Evolutionary conservation across 2,329 filamentous ascomycete species (phyloP), one percentile per base, ranked within the genome.

Genomic region (Paraconiothyrium brasiliense): DNA sequence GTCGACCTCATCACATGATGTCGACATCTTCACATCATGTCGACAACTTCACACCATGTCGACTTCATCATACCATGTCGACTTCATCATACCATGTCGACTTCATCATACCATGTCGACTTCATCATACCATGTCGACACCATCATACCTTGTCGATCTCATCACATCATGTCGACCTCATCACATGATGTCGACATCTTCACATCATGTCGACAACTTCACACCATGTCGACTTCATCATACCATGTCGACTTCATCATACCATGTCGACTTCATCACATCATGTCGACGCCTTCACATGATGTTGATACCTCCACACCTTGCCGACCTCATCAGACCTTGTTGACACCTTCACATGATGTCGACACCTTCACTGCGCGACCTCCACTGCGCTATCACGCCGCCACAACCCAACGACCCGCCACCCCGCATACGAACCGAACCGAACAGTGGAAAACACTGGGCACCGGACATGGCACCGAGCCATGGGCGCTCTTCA

Each of bases 381-480:
- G 20, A 20, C 20, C 20, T 20, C 20, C 1, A 20, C 20, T 20
- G 20, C 20, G 20, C 20, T 20, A 20, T 20, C 20, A 20, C 47
- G 27, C 32, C 22, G 32, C 47, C 24, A 43, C 47, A 35, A 2
- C 20, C 37, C 35, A 20, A 20, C 20, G 20, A 20, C 20, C 37
- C 27, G 34, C 47, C 22, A 4, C 20, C 37, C 35, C 16, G 39
- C 9, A 41, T 5, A 37, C 39, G 39, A 41, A n/a, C 39, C 16
- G 39, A 41, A 41, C 16, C 39, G 39, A 58, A 48, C 54, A 57
- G 56, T 58, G 56, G 34, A 24, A 58, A 58, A 58, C 58, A 60
- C 58, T 59, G 58, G 58, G 58, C 54, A 60, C 58, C 58, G 58
- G 58, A 60, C 58, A 60, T 54, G 58, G 55, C 52, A 56, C 56